These are phyloP conservation scores for Chrysanthemum makinoi DNA, from an alignment of 129 eudicot genomes.

Conservation along the genomic window DNA sequence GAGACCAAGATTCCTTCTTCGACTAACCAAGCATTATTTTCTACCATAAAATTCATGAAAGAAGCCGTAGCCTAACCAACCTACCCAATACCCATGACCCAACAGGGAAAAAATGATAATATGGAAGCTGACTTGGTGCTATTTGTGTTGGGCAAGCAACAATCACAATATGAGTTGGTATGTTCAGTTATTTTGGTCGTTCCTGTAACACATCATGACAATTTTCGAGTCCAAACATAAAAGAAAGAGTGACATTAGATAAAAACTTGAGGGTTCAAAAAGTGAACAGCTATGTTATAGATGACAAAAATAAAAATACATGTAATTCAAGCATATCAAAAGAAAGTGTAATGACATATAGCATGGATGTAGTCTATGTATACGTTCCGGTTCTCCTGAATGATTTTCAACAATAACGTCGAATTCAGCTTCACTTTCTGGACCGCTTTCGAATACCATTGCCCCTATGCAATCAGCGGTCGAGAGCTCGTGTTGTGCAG, in stretches of 20 bases:
- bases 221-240: not conserved
- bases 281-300: not conserved
- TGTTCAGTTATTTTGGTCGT: constrained; percentile 66
- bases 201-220: constrained; percentile 40
- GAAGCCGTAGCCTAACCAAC: constrained; percentile 45
- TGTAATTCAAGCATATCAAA: constrained; percentile 79
- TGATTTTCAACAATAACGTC: too few species aligned
- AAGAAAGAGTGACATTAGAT: not conserved
- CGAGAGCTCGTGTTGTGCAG: too few species aligned
- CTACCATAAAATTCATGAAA: constrained; percentile 62
- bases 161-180: constrained; percentile 80
- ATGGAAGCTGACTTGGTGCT: constrained; percentile 81
- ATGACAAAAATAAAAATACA: constrained; percentile 19
- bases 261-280: not conserved
- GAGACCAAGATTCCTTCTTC: constrained; percentile 67
- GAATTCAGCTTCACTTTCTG: too few species aligned
- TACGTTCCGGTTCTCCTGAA: too few species aligned
- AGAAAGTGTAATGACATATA: too few species aligned
- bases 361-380: too few species aligned
- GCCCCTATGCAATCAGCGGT: too few species aligned
- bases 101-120: not conserved
- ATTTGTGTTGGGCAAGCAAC: constrained; percentile 99
- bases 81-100: too few species aligned
- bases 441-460: too few species aligned
- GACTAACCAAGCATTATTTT: constrained; percentile 67